Percentiles rank a stretch among this genome's conserved stretches.
Conservation (phyloP, 1,284 basidiomycete genomes). For the Volvariella surrecta region DNA sequence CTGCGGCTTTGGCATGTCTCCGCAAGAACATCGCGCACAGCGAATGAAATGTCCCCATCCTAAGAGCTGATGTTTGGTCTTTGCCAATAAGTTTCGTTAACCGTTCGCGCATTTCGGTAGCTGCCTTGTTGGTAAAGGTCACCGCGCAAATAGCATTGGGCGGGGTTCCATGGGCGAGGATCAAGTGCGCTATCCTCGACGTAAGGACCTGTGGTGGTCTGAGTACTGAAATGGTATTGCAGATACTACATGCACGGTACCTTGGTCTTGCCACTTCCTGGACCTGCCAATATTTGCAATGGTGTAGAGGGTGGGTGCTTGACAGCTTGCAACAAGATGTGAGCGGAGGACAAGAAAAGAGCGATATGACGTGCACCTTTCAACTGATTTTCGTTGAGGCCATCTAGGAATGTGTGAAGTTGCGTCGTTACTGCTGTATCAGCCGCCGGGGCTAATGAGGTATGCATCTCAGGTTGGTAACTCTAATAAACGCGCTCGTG, state of each 20-base stretch:
- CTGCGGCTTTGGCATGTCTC: constrained; percentile 53
- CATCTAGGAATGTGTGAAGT: too few relatives aligned
- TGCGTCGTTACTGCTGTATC: too few relatives aligned
- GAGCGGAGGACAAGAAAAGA: constrained; percentile 1
- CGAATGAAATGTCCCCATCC: constrained; percentile 81
- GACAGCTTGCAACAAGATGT: constrained; percentile 44
- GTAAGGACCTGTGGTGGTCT: constrained; percentile 53
- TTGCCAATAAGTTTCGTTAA: constrained; percentile 68
- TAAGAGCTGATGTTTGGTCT: constrained; percentile 47
- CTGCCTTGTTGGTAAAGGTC: constrained; percentile 87
- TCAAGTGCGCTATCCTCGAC: constrained; percentile 70
- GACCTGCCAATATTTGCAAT: constrained; percentile 80
- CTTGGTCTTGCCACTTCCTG: constrained; percentile 71
- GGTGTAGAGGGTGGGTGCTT: constrained; percentile 52
- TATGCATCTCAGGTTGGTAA: too few relatives aligned
- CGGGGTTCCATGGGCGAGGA: constrained; percentile 45
- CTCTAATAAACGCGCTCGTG: too few relatives aligned
- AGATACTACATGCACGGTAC: constrained; percentile 21
- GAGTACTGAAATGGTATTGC: too few relatives aligned
- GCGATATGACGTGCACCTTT: neutral
- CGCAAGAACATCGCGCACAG: constrained; percentile 71
- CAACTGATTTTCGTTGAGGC: neutral
- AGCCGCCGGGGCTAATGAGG: too few relatives aligned
- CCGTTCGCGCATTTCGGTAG: constrained; percentile 80
- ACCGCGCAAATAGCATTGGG: constrained; percentile 71